These are phyloP conservation scores for Alternaria ventricosa DNA, from an alignment of 2,329 filamentous ascomycete species.

Conservation along the genomic window DNA sequence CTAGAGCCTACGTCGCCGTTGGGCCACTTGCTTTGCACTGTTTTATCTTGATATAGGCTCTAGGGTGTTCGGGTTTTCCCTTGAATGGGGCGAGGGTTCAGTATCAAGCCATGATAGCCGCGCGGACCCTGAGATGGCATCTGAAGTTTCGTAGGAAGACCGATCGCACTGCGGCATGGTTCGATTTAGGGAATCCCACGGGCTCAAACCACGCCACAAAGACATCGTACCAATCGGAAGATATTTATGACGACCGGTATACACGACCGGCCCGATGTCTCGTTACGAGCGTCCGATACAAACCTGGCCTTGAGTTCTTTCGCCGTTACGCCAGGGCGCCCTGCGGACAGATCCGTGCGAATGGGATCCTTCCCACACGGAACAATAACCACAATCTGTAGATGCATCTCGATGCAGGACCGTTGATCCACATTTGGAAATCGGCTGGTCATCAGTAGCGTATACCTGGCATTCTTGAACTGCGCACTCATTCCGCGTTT, in stretches of 20 bases:
- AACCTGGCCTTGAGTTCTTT: neutral
- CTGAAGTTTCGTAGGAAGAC: neutral
- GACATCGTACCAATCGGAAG: neutral
- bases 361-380: neutral
- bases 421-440: neutral
- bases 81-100: neutral
- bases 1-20: too few species aligned
- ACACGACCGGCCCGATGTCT: neutral
- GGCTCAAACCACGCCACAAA: neutral
- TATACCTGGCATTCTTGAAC: neutral
- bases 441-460: neutral
- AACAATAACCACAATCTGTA: neutral
- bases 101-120: slow-evolving; percentile 1
- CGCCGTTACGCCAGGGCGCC: neutral
- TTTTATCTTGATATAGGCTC: too few species aligned
- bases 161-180: neutral
- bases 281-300: neutral
- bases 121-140: neutral
- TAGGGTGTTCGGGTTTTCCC: too few species aligned
- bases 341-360: neutral
- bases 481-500: neutral
- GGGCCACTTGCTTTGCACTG: too few species aligned
- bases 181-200: neutral
- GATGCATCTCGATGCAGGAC: neutral
- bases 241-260: neutral